These are phyloP conservation scores for Meira miltonrushii DNA, from an alignment of 1,284 basidiomycete genomes.

Conservation along the genomic window DNA sequence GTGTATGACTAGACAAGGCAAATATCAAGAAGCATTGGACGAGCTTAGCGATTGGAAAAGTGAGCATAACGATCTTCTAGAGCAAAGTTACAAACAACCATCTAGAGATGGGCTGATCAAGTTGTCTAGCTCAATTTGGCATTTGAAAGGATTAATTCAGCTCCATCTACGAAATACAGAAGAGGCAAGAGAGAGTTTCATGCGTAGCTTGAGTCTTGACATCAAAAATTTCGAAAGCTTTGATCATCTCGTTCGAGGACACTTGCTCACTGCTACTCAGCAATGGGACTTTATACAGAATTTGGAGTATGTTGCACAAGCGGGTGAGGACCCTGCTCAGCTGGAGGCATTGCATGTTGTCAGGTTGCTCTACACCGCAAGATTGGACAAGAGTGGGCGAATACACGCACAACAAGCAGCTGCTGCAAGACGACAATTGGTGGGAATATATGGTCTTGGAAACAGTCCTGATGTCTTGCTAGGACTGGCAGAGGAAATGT, in stretches of 20 bases:
- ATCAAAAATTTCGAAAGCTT: conserved; percentile 98
- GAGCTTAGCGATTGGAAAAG: conserved; percentile 68
- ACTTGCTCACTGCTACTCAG: conserved; percentile 56
- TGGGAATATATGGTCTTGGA: conserved; percentile 62
- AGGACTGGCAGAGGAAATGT: conserved; percentile 85
- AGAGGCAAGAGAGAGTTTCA: conserved; percentile 84
- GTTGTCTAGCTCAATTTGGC: conserved; percentile 62
- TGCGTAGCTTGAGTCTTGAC: conserved; percentile 88
- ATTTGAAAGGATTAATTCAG: conserved; percentile 86
- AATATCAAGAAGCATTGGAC: conserved; percentile 86
- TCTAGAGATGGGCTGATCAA: conserved; percentile 53
- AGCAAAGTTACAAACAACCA: conserved; percentile 27
- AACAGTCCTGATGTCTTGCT: conserved; percentile 89
- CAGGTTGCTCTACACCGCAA: conserved; percentile 81
- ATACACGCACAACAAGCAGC: conserved; percentile 43
- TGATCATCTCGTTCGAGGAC: conserved; percentile 77
- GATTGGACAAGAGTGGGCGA: conserved; percentile 68
- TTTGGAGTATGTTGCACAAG: conserved; percentile 73
- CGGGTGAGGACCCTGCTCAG: conserved; percentile 56
- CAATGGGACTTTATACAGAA: conserved; percentile 90
- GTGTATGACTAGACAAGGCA: conserved; percentile 85
- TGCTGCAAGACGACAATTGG: conserved; percentile 12
- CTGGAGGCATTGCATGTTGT: conserved; percentile 79
- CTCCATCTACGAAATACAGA: conserved; percentile 83
- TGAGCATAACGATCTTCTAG: conserved; percentile 58